A percentile compares a stretch with the other conserved stretches of the same genome.
phyloP scores from a whole-genome alignment of 176 grass and related monocot genomes.

The Olyra latifolia region DNA sequence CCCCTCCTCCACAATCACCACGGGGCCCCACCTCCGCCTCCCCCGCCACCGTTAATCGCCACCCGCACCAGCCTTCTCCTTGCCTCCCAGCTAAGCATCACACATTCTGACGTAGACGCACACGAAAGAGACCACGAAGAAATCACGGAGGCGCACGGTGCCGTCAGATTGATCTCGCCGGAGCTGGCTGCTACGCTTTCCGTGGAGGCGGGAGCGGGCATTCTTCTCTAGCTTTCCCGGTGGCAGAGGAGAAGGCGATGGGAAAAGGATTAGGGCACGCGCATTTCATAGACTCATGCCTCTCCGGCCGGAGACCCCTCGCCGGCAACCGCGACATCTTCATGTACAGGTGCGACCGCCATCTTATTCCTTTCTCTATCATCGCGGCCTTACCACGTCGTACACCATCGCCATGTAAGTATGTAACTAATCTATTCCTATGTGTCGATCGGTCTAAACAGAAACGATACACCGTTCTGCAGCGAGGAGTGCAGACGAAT shows the following conservation, averaged over 20 bases:
- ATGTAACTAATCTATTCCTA: not conserved
- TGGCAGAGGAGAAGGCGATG: not conserved
- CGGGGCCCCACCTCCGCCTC: not conserved
- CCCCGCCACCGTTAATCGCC: not conserved
- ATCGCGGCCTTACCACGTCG: not conserved
- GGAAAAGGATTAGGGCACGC: not conserved
- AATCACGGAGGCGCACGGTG: not conserved
- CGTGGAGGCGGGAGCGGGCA: no score
- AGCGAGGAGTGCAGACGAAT: conserved; percentile 44
- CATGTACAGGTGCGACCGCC: conserved; percentile 68
- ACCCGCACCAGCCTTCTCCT: not conserved
- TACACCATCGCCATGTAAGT: no score
- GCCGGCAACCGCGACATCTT: conserved; percentile 67
- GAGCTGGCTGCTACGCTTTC: not conserved
- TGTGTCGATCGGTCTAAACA: not conserved
- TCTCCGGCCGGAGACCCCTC: conserved; percentile 66
- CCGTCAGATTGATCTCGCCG: not conserved
- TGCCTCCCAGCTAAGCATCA: conserved; percentile 31
- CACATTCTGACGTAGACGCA: conserved; percentile 31
- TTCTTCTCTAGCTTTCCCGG: no score
- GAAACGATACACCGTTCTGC: conserved; percentile 46
- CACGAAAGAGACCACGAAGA: not conserved
- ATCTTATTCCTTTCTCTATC: not conserved
- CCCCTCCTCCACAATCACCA: not conserved
- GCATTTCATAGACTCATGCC: conserved; percentile 71